Evolutionary conservation across 257 asterid genomes (phyloP).

Genomic region (Solanum okadae): DNA sequence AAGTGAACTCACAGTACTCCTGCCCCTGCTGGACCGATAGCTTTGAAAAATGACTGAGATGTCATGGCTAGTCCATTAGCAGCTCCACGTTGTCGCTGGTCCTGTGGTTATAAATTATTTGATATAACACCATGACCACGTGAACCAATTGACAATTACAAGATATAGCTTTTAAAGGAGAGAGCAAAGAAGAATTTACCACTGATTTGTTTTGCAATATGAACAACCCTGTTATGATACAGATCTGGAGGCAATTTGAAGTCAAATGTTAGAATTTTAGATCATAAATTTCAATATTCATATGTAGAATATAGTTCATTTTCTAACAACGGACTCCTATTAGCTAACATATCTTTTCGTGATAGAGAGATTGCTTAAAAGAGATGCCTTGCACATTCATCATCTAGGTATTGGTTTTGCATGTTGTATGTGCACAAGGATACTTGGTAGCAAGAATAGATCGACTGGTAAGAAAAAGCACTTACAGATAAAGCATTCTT

Average conservation of each 20-base stretch:
- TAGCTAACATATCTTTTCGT: not conserved
- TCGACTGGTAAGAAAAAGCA: not conserved
- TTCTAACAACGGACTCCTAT: not conserved
- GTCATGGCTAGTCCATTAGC: constrained; percentile 89
- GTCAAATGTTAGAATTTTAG: not conserved
- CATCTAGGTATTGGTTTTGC: not conserved
- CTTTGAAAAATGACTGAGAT: constrained; percentile 69
- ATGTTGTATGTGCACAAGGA: not conserved
- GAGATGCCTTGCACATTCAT: not conserved
- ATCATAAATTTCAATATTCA: not conserved
- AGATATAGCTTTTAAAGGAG: not conserved
- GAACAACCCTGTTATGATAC: constrained; percentile 65
- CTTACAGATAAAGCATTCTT: constrained; percentile 72
- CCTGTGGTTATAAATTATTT: constrained; percentile 23
- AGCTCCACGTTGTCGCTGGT: constrained; percentile 71
- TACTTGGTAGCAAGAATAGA: not conserved
- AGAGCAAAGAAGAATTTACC: constrained; percentile 27
- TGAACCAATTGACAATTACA: not conserved
- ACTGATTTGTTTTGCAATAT: constrained; percentile 82
- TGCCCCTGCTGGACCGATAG: constrained; percentile 75
- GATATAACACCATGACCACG: not conserved
- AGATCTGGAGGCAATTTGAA: constrained; percentile 31
- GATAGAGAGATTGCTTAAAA: not conserved
- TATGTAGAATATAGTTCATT: not conserved
- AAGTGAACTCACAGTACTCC: constrained; percentile 64